Base-by-base conservation (phyloP, 805 yeast species). In the Candida suzukii region DNA sequence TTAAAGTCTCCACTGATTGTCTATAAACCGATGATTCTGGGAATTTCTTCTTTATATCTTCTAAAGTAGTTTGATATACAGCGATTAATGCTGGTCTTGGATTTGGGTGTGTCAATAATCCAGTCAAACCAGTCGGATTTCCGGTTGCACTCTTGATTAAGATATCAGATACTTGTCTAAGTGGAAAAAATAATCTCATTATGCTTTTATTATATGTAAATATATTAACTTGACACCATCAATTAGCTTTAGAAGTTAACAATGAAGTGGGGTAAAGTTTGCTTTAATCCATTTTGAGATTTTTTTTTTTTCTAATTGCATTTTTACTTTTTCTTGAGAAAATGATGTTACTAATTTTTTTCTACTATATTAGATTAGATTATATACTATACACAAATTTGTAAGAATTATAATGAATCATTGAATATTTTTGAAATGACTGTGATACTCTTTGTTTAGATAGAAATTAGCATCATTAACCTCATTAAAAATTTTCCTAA, bases 111-210 rank as follows among this genome's bases (percentile, higher is more conserved):
- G 81, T 84, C 54, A 66, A 71, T 47, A 87, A 61, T 2, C 93
- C 95, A 3, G 95, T 75, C 46, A 87, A 52, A 49, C 95, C 95
- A 18, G 95, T 87, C 25, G 91, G 91, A 52, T 78, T 68, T 0
- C 88, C 88, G 29, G 67, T 64, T 3, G 73, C 71, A 12, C 86
- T 66, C 53, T 71, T 76, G 45, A 81, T 73, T 43, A 81, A 68
- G 13, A 73, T 61, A 48, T 56, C 55, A 31, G 54, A 54, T 11
- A 74, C 80, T 54, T 77, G 70, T 39, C 64, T 59, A 13, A 68
- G 47, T 3, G 48, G 35, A 16, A 49, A 45, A 9, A 56, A 46
- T 47, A 47, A 44, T 62, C 67, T 67, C 73, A 70, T 68, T 30
- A 6, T 36, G 10, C 14, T 31, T 19, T 13, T 31, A 16, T 19